phyloP scores from a whole-genome alignment of 2,329 filamentous ascomycete species.

The Byssothecium circinans region DNA sequence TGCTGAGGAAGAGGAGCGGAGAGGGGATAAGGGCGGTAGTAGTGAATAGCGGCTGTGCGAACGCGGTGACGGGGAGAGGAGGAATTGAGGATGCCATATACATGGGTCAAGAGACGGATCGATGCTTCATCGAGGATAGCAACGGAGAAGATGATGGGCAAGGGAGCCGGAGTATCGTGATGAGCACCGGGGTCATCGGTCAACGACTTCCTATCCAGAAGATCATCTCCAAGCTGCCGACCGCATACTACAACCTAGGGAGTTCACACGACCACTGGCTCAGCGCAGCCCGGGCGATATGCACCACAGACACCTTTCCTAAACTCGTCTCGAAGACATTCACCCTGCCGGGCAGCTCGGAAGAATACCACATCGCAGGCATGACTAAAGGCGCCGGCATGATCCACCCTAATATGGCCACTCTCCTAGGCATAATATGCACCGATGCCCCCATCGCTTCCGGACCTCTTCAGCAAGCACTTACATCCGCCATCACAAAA shows the following conservation, averaged over 20 bases:
- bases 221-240: conserved; percentile 80
- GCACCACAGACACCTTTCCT: conserved; percentile 97
- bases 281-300: conserved; percentile 83
- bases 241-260: conserved; percentile 71
- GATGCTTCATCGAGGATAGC: conserved; percentile 52
- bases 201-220: conserved; percentile 90
- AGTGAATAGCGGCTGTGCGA: conserved; percentile 94
- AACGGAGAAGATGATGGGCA: conserved; percentile 46
- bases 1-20: conserved; percentile 68
- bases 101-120: conserved; percentile 81
- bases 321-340: conserved; percentile 89
- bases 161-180: conserved; percentile 75
- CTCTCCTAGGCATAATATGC: conserved; percentile 84
- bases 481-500: conserved; percentile 73
- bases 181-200: conserved; percentile 98
- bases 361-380: conserved; percentile 82
- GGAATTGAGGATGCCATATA: conserved; percentile 83
- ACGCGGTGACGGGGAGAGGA: conserved; percentile 90
- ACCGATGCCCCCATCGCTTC: conserved; percentile 84
- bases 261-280: conserved; percentile 85
- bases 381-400: conserved; percentile 99
- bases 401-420: conserved; percentile 99
- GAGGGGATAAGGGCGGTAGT: conserved; percentile 77
- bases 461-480: conserved; percentile 66
- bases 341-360: conserved; percentile 76